These are phyloP conservation scores for Boletus reticuloceps DNA, from an alignment of 768 basidiomycete species.

Conservation along the genomic window DNA sequence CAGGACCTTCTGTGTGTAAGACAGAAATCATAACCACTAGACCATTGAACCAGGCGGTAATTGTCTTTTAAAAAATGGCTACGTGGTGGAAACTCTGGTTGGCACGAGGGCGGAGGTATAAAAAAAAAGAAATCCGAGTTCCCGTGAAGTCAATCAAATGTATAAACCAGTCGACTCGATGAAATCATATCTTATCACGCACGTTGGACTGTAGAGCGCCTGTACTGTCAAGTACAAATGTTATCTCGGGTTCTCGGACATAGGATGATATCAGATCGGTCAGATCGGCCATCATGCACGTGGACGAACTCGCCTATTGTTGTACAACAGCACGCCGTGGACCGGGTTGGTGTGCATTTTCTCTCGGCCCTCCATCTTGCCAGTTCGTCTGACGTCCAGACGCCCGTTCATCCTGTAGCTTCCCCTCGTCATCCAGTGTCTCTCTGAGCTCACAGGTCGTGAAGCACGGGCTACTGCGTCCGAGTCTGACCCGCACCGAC, in stretches of 20 bases:
- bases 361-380: background rate
- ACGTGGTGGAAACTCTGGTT: background rate
- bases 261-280: background rate
- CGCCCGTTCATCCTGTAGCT: background rate
- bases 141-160: too few species aligned
- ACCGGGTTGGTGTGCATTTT: background rate
- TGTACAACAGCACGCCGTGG: background rate
- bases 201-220: background rate
- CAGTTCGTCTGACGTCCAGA: background rate
- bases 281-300: slow-evolving; percentile 3
- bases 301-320: slow-evolving; percentile 12
- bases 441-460: background rate
- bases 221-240: too few species aligned
- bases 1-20: slow-evolving; percentile 43
- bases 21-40: slow-evolving; percentile 61
- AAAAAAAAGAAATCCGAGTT: too few species aligned
- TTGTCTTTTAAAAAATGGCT: rapidly evolving
- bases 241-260: too few species aligned
- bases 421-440: background rate
- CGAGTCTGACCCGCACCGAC: background rate
- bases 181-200: background rate
- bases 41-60: slow-evolving; percentile 45
- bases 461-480: background rate
- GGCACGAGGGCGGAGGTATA: too few species aligned
- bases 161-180: background rate